Evolutionary conservation across 1,284 basidiomycete genomes (phyloP).

Genomic region (Rhodotorula sp.): DNA sequence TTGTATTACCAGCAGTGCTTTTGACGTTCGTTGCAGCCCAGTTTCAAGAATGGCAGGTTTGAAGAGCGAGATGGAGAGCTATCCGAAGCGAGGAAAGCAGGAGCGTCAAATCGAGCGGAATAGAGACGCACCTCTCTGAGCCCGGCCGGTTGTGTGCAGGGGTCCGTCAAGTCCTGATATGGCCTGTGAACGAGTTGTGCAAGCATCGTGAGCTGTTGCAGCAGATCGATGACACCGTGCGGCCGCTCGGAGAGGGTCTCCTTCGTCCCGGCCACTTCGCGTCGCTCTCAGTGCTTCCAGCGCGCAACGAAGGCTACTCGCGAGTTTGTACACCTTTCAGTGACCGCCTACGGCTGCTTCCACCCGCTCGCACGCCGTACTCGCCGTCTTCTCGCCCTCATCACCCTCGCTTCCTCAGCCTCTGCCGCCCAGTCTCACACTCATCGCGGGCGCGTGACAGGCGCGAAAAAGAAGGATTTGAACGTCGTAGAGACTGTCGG

Average conservation of each 20-base stretch:
- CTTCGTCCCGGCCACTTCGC: not conserved
- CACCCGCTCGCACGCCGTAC: not conserved
- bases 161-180: no score
- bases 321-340: not conserved
- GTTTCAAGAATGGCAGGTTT: no score
- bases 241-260: not conserved
- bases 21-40: no score
- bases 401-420: not conserved
- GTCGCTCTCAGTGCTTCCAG: fast-evolving
- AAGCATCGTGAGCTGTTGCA: no score
- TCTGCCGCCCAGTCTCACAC: no score
- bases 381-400: not conserved
- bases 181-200: no score
- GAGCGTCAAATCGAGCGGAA: no score
- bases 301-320: not conserved
- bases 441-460: not conserved
- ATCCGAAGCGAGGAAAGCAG: no score
- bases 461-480: not conserved
- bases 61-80: no score
- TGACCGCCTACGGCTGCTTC: not conserved
- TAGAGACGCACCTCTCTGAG: no score
- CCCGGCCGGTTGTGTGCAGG: no score
- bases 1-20: not conserved
- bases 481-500: not conserved
- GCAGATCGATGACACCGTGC: no score